Evolutionary conservation across 163 green algal genomes (phyloP).

Genomic region (Chlorella variabilis): DNA sequence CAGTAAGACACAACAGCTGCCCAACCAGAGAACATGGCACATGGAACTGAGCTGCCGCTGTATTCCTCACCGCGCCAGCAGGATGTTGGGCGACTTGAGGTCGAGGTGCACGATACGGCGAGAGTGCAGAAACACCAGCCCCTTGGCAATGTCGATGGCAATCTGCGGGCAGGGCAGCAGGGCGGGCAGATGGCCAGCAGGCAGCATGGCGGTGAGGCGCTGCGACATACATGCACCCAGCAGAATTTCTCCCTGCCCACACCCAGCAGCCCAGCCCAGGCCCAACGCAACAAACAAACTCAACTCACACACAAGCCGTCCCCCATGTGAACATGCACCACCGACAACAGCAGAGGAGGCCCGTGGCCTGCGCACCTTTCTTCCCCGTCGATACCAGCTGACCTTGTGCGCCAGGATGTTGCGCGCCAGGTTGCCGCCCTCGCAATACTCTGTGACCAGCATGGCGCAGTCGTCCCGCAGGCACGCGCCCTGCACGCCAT

Average conservation of each 20-base stretch:
- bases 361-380: slow-evolving; percentile 27
- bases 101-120: slow-evolving; percentile 58
- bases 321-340: too few species aligned
- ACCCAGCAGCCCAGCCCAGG: too few species aligned
- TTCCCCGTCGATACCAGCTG: slow-evolving; percentile 34
- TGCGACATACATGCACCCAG: too few species aligned
- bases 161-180: slow-evolving; percentile 6
- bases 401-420: slow-evolving; percentile 45
- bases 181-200: background rate
- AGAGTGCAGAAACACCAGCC: slow-evolving; percentile 57
- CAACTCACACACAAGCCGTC: too few species aligned
- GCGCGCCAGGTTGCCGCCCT: slow-evolving; percentile 47
- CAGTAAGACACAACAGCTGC: background rate
- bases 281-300: too few species aligned
- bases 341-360: too few species aligned
- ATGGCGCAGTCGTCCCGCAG: slow-evolving; percentile 17
- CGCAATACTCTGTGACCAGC: slow-evolving; percentile 47
- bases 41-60: too few species aligned
- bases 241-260: too few species aligned
- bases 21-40: background rate
- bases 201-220: too few species aligned
- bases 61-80: slow-evolving; percentile 46
- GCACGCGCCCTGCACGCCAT: slow-evolving; percentile 33
- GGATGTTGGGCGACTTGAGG: slow-evolving; percentile 60
- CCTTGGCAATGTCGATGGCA: slow-evolving; percentile 43